A percentile compares a stretch with the other conserved stretches of the same genome.
These are phyloP conservation scores for Taiozyma sp. DNA, from an alignment of 1,139 yeast genomes.

Conservation along the genomic window DNA sequence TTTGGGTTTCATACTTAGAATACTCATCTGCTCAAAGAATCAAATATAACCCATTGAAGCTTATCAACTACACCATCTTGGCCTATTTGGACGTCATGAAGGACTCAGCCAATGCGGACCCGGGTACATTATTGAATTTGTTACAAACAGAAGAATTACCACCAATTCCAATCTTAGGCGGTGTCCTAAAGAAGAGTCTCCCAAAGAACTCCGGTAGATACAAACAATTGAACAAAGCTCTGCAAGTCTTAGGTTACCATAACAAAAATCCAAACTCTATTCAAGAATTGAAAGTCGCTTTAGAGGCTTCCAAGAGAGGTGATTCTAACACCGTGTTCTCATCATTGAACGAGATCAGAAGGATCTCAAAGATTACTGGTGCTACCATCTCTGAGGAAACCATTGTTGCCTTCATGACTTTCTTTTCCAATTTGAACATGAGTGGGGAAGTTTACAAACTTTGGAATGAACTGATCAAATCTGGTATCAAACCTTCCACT, in stretches of 20 bases:
- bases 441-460: slow-evolving; percentile 29
- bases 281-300: slow-evolving; percentile 11
- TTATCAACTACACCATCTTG: not conserved
- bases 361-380: slow-evolving; percentile 13
- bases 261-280: slow-evolving; percentile 18
- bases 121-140: slow-evolving; percentile 1
- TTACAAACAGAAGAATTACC: slow-evolving; percentile 4
- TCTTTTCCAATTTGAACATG: slow-evolving; percentile 28
- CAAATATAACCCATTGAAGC: not conserved
- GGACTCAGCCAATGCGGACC: not conserved
- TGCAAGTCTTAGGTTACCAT: slow-evolving; percentile 1
- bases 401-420: slow-evolving; percentile 27
- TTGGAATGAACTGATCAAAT: slow-evolving; percentile 34
- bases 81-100: slow-evolving; percentile 3
- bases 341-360: slow-evolving; percentile 7
- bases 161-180: not conserved
- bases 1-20: slow-evolving; percentile 22
- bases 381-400: slow-evolving; percentile 16
- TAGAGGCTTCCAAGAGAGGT: slow-evolving; percentile 13
- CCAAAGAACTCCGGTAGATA: slow-evolving; percentile 5
- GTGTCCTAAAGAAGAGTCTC: not conserved
- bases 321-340: slow-evolving; percentile 5
- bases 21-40: slow-evolving; percentile 5
- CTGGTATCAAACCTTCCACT: slow-evolving; percentile 28
- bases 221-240: not conserved